A percentile compares a stretch with the other conserved stretches of the same genome.
Conservation (phyloP, 2,329 filamentous ascomycete species). For the Rutstroemia sp. region DNA sequence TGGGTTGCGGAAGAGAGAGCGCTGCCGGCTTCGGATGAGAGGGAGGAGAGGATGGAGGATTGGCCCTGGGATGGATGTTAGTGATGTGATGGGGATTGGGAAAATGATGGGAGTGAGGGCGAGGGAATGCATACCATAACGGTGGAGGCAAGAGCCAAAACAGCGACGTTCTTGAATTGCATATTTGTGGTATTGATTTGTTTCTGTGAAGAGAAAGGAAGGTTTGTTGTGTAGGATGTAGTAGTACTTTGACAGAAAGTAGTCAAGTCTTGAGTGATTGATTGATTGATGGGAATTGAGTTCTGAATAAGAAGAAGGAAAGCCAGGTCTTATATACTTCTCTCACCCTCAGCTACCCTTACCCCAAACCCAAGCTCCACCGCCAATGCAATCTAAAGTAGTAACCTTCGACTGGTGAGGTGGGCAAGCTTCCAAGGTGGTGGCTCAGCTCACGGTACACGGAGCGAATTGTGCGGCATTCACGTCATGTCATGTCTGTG, state of each 20-base stretch:
- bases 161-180: constrained; percentile 24
- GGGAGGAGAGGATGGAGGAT: constrained; percentile 8
- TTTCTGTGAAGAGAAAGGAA: neutral
- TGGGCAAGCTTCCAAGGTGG: no score
- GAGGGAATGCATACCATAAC: constrained; percentile 13
- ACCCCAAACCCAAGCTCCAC: neutral
- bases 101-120: neutral
- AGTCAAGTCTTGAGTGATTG: neutral
- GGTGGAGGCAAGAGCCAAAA: constrained; percentile 22
- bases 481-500: no score
- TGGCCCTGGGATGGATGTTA: constrained; percentile 13
- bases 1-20: neutral
- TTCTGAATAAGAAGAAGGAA: neutral
- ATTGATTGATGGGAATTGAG: neutral
- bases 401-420: no score
- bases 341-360: neutral
- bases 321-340: neutral
- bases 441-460: no score
- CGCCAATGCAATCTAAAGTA: neutral
- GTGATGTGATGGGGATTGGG: neutral
- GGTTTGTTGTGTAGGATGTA: neutral
- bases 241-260: neutral
- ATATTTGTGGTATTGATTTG: constrained; percentile 14
- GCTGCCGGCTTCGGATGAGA: neutral
- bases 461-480: no score